Evolutionary conservation across 1,139 yeast species (phyloP).

Genomic region (Petasospora fabianii): DNA sequence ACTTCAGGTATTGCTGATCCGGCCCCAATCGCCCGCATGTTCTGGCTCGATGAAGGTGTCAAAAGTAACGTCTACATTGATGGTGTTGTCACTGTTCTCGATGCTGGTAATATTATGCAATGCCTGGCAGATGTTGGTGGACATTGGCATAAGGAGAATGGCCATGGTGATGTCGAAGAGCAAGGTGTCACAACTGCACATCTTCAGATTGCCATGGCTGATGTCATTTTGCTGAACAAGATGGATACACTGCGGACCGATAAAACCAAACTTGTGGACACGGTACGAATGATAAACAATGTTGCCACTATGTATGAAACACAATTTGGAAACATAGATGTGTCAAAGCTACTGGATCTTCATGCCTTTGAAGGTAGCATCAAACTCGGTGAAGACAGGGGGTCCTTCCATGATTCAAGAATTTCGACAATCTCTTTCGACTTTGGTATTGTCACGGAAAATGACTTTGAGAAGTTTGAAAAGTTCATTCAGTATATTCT

Average conservation of each 20-base stretch:
- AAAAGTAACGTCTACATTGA: slow-evolving; percentile 83
- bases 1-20: slow-evolving; percentile 99
- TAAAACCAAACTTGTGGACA: slow-evolving; percentile 23
- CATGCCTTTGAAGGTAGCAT: slow-evolving; percentile 68
- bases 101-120: slow-evolving; percentile 61
- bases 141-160: slow-evolving; percentile 53
- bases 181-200: slow-evolving; percentile 79
- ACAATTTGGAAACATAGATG: slow-evolving; percentile 66
- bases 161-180: slow-evolving; percentile 29
- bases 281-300: slow-evolving; percentile 57
- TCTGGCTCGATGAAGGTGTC: slow-evolving; percentile 92
- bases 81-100: slow-evolving; percentile 91
- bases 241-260: slow-evolving; percentile 47
- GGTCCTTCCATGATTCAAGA: slow-evolving; percentile 48
- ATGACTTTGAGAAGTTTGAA: slow-evolving; percentile 45
- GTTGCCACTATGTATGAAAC: slow-evolving; percentile 67
- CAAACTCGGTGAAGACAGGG: slow-evolving; percentile 30
- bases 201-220: slow-evolving; percentile 88
- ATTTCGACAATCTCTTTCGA: slow-evolving; percentile 60
- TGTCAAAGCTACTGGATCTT: slow-evolving; percentile 63
- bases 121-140: slow-evolving; percentile 73
- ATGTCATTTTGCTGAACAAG: slow-evolving; percentile 74
- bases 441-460: slow-evolving; percentile 42
- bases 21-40: slow-evolving; percentile 93
- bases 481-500: slow-evolving; percentile 57